Base-by-base conservation (phyloP, 2,329 filamentous ascomycete genomes). In the Clonostachys solani region DNA sequence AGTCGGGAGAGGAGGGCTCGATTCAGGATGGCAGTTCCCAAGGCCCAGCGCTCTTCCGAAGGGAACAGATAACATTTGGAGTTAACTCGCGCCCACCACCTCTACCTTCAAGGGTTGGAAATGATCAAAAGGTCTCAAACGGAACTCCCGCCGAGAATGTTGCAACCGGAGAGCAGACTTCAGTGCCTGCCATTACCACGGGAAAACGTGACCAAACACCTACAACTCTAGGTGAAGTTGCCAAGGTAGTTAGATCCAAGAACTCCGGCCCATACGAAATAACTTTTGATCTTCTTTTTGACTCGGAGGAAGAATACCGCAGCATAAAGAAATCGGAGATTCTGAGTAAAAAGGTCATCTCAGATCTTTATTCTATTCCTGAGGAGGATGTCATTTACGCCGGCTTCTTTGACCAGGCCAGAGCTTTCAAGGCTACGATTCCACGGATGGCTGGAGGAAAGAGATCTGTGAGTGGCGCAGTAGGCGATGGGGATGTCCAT, bases 211-310 rank as follows among this genome's bases (percentile, higher is more conserved):
- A 12, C 6, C 29, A 51, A 9, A 43, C 56, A 6, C 49, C 47
- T 10, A 16, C 23, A 19, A 52, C 42, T 6, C 46, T 55, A 6
- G 44, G 58, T 4, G 64, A 70, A 33, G 49, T 74, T 13, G 65
- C 70, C 1, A 57, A 58, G 6, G 61, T 74, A 3, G 52, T 75
- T 3, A 64, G 73, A 3, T 72, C 68, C 18, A 78, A 77, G 54
- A 77, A 75, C 45, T 60, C 73, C 0, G 74, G 74, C 0, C 73
- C 74, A 0, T 78, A 64, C 52, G 72, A 77, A 53, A 60, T 77
- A 42, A 77, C 73, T 1, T 62, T 77, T 36, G 74, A 78, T 48
- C 63, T 74, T 35, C 69, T 78, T 54, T 78, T 78, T 52, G 58
- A 58, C 6, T 55, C 60, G 2, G 43, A 52, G 13, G 58, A 55